phyloP scores from a whole-genome alignment of 2,329 filamentous ascomycete genomes.

The Ascochyta fabae region DNA sequence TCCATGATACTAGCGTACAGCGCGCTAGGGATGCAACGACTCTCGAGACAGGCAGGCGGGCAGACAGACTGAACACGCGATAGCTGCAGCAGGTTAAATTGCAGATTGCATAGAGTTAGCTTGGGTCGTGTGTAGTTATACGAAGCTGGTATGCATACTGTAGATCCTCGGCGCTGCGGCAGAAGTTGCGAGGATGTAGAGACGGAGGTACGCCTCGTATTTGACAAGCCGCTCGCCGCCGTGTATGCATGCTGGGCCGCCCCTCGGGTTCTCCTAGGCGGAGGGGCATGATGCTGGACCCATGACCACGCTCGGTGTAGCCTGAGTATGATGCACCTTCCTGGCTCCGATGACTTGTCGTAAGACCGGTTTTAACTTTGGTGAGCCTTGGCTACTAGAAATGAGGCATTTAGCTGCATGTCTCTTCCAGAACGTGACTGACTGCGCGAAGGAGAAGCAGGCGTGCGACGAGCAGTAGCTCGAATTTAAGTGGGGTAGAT shows the following conservation, averaged over 20 bases:
- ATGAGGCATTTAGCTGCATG: slow-evolving; percentile 12
- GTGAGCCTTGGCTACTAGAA: slow-evolving; percentile 4
- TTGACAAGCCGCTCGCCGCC: slow-evolving; percentile 5
- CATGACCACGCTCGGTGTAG: slow-evolving; percentile 6
- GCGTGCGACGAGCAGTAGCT: background rate
- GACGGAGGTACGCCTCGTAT: slow-evolving; percentile 8
- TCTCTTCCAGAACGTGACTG: slow-evolving; percentile 1
- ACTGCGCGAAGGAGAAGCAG: background rate
- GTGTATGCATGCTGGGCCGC: slow-evolving; percentile 9
- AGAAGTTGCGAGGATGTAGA: slow-evolving; percentile 1
- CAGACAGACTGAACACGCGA: slow-evolving; percentile 1
- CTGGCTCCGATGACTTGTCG: slow-evolving; percentile 1
- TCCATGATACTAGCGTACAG: slow-evolving; percentile 1
- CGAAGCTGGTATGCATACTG: slow-evolving; percentile 8
- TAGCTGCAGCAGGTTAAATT: slow-evolving; percentile 14
- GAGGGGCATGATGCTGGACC: slow-evolving; percentile 7
- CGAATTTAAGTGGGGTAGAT: background rate
- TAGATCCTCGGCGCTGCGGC: background rate
- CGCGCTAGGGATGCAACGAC: slow-evolving; percentile 10
- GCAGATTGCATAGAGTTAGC: background rate
- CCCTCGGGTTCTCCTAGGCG: slow-evolving; percentile 4
- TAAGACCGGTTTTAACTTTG: background rate
- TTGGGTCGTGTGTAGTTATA: slow-evolving; percentile 1
- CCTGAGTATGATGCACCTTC: background rate
- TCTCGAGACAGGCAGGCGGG: background rate